Evolutionary conservation across 495 filamentous ascomycete genomes (phyloP).

Genomic region (Daldinia grandis): DNA sequence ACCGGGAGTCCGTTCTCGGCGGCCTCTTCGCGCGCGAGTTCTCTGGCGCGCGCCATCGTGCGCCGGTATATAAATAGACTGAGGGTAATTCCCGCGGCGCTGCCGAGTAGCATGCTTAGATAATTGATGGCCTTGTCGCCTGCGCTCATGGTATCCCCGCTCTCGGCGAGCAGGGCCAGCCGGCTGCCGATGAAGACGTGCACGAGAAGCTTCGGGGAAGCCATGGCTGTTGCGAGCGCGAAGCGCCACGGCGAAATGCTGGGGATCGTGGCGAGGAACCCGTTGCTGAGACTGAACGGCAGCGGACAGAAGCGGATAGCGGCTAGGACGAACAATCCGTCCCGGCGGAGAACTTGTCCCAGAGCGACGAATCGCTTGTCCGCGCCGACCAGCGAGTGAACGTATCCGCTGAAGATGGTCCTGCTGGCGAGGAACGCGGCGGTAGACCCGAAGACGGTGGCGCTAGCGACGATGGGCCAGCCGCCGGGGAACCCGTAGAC

Average conservation of each 20-base stretch:
- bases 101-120: slow-evolving; percentile 73
- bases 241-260: slow-evolving; percentile 81
- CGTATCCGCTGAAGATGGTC: slow-evolving; percentile 77
- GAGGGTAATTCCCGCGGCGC: slow-evolving; percentile 74
- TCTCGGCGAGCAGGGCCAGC: slow-evolving; percentile 75
- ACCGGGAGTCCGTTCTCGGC: slow-evolving; percentile 21
- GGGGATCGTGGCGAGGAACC: slow-evolving; percentile 90
- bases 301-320: slow-evolving; percentile 95
- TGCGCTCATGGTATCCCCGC: slow-evolving; percentile 67
- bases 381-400: slow-evolving; percentile 77
- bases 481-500: slow-evolving; percentile 93
- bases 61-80: slow-evolving; percentile 86
- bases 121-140: slow-evolving; percentile 81
- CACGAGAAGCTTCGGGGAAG: slow-evolving; percentile 84
- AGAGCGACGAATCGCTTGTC: slow-evolving; percentile 77
- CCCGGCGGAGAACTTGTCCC: slow-evolving; percentile 71
- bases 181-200: slow-evolving; percentile 89
- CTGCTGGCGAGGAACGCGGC: slow-evolving; percentile 81
- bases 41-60: slow-evolving; percentile 81
- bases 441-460: slow-evolving; percentile 79
- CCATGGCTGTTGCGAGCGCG: slow-evolving; percentile 78
- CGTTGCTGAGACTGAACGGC: slow-evolving; percentile 95
- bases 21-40: slow-evolving; percentile 86
- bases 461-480: slow-evolving; percentile 84
- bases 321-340: slow-evolving; percentile 85